A percentile compares a stretch with the other conserved stretches of the same genome.
Conservation (phyloP, 148 eudicot genomes). For the Amaranthus hypochondriacus region DNA sequence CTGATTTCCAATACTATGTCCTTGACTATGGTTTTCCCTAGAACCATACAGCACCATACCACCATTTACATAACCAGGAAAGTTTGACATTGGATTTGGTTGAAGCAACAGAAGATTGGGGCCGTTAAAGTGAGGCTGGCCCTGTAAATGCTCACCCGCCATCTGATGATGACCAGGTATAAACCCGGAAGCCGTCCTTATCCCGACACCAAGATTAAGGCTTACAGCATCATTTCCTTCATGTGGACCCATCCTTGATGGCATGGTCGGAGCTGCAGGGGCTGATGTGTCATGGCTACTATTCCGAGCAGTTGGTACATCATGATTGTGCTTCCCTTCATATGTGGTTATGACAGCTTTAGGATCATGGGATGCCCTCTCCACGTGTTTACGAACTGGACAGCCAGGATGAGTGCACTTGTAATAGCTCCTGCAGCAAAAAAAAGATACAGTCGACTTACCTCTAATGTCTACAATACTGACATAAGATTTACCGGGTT, state of each 20-base stretch:
- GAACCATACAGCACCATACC: constrained; percentile 50
- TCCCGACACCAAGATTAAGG: constrained; percentile 88
- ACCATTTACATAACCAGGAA: constrained; percentile 61
- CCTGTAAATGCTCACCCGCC: constrained; percentile 30
- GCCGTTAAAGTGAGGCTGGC: constrained; percentile 32
- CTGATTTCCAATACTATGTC: constrained; percentile 43
- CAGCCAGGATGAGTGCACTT: constrained; percentile 84
- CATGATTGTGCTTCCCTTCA: constrained; percentile 82
- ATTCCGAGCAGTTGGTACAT: constrained; percentile 68
- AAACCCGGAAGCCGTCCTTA: constrained; percentile 36
- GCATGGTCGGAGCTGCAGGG: constrained; percentile 21
- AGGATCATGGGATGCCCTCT: constrained; percentile 57
- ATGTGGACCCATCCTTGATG: constrained; percentile 43
- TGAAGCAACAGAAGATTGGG: constrained; percentile 41
- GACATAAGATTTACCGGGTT: not conserved
- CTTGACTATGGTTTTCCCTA: constrained; percentile 50
- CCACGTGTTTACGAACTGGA: constrained; percentile 74
- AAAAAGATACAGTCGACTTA: not conserved
- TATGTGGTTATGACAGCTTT: constrained; percentile 59
- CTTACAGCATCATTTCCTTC: constrained; percentile 47
- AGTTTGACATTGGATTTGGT: constrained; percentile 33
- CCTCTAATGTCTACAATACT: not conserved
- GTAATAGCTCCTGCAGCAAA: constrained; percentile 71
- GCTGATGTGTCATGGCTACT: constrained; percentile 54
- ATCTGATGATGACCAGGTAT: constrained; percentile 29